These are phyloP conservation scores for Coemansia sp. DNA, from an alignment of 192 early-diverging fungal species.

Conservation along the genomic window DNA sequence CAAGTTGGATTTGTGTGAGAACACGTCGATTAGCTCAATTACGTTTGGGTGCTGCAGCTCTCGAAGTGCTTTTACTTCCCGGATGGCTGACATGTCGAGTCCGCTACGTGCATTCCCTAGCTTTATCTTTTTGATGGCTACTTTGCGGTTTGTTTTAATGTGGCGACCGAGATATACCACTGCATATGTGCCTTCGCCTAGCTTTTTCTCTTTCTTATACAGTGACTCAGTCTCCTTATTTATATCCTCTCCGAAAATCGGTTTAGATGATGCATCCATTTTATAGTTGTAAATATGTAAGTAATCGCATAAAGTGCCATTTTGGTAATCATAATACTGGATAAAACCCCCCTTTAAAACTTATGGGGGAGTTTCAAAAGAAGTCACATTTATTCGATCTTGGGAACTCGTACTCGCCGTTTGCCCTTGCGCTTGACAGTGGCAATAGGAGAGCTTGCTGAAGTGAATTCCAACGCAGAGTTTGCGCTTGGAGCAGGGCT, in stretches of 20 bases:
- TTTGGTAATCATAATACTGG: too few relatives aligned
- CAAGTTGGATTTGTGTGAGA: conserved; percentile 84
- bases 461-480: conserved; percentile 9
- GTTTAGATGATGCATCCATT: conserved; percentile 20
- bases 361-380: conserved; percentile 3
- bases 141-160: conserved; percentile 61
- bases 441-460: conserved; percentile 7
- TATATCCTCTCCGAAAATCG: conserved; percentile 60
- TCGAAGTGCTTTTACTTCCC: conserved; percentile 90
- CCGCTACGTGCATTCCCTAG: conserved; percentile 89
- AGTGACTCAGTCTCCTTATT: conserved; percentile 64
- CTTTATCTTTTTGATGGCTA: conserved; percentile 99
- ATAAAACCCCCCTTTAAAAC: too few relatives aligned
- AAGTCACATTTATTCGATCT: conserved; percentile 21
- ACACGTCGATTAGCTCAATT: conserved; percentile 92
- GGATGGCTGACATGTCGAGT: conserved; percentile 91
- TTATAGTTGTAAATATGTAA: background rate
- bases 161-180: conserved; percentile 80
- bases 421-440: conserved; percentile 50
- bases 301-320: background rate
- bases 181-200: conserved; percentile 97
- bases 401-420: conserved; percentile 48
- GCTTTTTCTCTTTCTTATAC: conserved; percentile 84
- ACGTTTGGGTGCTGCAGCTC: conserved; percentile 92
- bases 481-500: conserved; percentile 13